These are phyloP conservation scores for Solidago caesia DNA, from an alignment of 129 eudicot genomes.

Conservation along the genomic window DNA sequence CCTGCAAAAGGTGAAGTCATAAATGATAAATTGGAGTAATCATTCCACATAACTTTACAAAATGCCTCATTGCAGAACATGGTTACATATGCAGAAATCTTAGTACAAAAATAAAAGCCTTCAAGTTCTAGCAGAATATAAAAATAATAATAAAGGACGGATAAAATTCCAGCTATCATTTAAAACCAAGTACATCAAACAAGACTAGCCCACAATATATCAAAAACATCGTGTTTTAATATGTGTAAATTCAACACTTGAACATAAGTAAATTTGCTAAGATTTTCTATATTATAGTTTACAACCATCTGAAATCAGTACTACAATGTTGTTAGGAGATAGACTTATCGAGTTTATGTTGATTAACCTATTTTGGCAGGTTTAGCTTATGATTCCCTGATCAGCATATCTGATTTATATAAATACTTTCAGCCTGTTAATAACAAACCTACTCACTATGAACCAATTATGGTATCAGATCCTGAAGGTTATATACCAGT, in stretches of 20 bases:
- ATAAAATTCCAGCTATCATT: not conserved
- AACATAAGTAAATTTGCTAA: not conserved
- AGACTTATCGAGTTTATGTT: not conserved
- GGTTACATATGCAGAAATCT: not conserved
- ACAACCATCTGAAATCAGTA: too few species aligned
- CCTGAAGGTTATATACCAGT: too few species aligned
- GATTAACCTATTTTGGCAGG: too few species aligned
- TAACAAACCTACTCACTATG: too few species aligned
- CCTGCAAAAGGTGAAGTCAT: constrained; percentile 49
- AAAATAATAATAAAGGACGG: too few species aligned
- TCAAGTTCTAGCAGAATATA: not conserved
- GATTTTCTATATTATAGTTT: too few species aligned
- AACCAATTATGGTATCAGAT: too few species aligned
- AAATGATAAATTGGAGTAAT: constrained; percentile 1
- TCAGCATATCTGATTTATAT: too few species aligned
- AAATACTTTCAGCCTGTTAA: too few species aligned
- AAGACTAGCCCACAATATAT: not conserved
- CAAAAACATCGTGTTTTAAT: not conserved
- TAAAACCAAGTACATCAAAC: not conserved
- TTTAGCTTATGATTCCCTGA: too few species aligned
- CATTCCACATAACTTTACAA: not conserved
- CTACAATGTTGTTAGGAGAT: not conserved
- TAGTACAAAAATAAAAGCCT: not conserved
- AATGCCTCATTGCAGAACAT: not conserved
- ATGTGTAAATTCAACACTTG: not conserved